Base-by-base conservation (phyloP, 2,329 filamentous ascomycete genomes). In the Penicillium sp. region DNA sequence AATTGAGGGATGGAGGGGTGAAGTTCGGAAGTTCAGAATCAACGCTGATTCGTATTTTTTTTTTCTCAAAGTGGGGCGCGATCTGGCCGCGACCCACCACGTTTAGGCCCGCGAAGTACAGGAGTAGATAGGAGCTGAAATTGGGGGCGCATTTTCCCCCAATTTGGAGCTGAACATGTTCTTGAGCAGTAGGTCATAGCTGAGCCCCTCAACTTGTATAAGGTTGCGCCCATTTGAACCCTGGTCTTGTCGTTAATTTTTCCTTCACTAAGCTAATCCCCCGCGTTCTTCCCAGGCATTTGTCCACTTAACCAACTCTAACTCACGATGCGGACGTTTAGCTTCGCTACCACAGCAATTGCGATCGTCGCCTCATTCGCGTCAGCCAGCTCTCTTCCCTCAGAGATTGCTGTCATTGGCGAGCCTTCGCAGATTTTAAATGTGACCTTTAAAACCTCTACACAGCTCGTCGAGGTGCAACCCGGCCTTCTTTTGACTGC, bases 21-120 rank as follows among this genome's bases (percentile, higher is more conserved):
- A 60, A 27, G 57, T 60, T 50, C 35, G 42, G 27, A 50, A 50
- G 47, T 42, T 25, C 55, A 54, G 50, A 53, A 52, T 52, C 49
- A 59, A 59, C 39, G 39, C 39, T 42, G 39, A 42, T 42, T 42
- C 39, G 39, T 42, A 42, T 21, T 42, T 42, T 29, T 19, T 19
- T 27, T 42, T 7, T 19, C 11, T 42, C 19, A 5, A 42, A 42
- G 39, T 42, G 39, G 39, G 39, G 39, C 39, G n/a, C 7, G 35
- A 39, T 39, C 35, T 13, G 19, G 39, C 4, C 19, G 19, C 8
- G 35, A 39, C n/a, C 35, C 39, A 42, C 39, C 39, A 42, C 19
- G 4, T 23, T 13, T 23, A 46, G 13, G 31, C 31, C 31, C 13
- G 26, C 26, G 4, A 27, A 16, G 31, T 16, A 33, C 29, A 31